Percentiles rank a stretch among this genome's conserved stretches.
phyloP scores from a whole-genome alignment of 306 rosid species.

The Rosa multiflora region DNA sequence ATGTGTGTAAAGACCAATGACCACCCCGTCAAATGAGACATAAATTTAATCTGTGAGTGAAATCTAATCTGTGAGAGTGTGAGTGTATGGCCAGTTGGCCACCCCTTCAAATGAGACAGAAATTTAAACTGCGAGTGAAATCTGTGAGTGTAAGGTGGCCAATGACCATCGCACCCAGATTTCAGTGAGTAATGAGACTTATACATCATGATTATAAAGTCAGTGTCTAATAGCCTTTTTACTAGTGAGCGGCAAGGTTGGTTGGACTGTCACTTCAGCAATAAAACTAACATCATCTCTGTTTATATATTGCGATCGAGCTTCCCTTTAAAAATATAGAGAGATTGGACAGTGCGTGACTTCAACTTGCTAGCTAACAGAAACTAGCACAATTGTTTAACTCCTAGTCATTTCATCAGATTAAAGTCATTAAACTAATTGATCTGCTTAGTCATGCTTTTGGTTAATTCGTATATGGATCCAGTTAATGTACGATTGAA shows the following conservation, averaged over 20 bases:
- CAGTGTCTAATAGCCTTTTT: no score
- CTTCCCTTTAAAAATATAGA: neutral
- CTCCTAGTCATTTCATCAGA: neutral
- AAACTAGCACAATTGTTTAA: neutral
- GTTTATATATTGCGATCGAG: neutral
- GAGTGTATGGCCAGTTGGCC: no score
- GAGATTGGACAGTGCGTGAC: neutral
- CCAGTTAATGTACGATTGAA: neutral
- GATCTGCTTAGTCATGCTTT: neutral
- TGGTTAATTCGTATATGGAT: neutral
- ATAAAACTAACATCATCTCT: neutral
- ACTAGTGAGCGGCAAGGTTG: neutral
- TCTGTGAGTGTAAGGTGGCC: no score
- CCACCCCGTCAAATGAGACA: no score
- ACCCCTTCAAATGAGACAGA: no score
- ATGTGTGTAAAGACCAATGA: no score
- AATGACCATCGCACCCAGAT: no score
- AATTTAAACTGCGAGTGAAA: no score
- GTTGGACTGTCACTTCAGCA: neutral
- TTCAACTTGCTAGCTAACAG: neutral
- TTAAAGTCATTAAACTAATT: neutral
- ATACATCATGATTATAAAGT: no score
- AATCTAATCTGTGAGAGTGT: no score
- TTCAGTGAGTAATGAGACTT: no score
- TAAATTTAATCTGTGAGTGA: no score